A percentile compares a stretch with the other conserved stretches of the same genome.
phyloP scores from a whole-genome alignment of 257 asterid species.

The Solanum pennellii region DNA sequence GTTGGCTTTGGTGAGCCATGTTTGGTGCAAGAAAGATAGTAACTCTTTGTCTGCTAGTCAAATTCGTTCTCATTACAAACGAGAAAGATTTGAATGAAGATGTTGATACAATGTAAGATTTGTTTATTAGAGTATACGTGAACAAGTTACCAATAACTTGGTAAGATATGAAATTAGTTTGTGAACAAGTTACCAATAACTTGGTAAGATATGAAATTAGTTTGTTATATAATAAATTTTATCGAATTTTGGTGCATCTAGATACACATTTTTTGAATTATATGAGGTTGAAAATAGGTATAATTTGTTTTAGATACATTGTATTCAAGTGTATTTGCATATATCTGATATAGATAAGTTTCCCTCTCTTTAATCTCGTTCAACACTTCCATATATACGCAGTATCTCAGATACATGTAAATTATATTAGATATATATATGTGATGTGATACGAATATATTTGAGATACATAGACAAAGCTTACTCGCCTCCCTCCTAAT shows the following conservation, averaged over 20 bases:
- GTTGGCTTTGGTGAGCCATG: background rate
- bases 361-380: background rate
- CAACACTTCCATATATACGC: background rate
- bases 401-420: background rate
- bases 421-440: too few species aligned
- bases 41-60: background rate
- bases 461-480: background rate
- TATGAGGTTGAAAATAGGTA: background rate
- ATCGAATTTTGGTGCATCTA: background rate
- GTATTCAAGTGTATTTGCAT: too few species aligned
- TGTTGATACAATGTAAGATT: background rate
- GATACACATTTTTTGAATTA: fast-evolving
- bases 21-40: background rate
- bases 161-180: background rate
- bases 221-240: too few species aligned
- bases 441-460: too few species aligned
- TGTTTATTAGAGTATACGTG: background rate
- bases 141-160: background rate
- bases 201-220: background rate
- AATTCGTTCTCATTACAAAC: too few species aligned
- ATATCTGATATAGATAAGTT: too few species aligned
- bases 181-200: background rate
- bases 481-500: background rate
- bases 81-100: background rate
- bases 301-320: background rate